These are phyloP conservation scores for Pleurotus pulmonarius DNA, from an alignment of 768 basidiomycete species.

Conservation along the genomic window DNA sequence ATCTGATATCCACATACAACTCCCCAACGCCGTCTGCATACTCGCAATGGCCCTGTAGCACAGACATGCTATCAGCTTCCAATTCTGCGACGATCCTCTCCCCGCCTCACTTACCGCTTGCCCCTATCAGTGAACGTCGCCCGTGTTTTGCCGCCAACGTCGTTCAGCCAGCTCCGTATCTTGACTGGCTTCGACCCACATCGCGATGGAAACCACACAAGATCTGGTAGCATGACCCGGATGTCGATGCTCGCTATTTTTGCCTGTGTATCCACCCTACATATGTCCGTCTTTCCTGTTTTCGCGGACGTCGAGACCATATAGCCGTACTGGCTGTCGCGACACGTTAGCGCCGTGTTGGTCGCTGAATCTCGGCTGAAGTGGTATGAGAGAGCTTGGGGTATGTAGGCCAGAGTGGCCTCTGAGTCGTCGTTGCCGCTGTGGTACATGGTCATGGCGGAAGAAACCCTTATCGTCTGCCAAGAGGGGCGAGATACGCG, in stretches of 20 bases:
- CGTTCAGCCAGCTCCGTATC: slow-evolving; percentile 4
- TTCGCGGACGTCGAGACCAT: slow-evolving; percentile 2
- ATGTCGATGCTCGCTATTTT: slow-evolving; percentile 6
- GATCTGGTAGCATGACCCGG: slow-evolving; percentile 2
- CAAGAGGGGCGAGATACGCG: neutral
- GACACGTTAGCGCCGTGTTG: neutral
- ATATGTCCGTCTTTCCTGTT: slow-evolving; percentile 2
- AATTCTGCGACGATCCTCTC: too few relatives aligned
- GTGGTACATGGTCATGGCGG: slow-evolving; percentile 3
- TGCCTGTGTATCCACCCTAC: neutral
- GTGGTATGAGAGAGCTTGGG: slow-evolving; percentile 1
- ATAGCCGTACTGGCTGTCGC: neutral
- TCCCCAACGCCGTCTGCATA: neutral
- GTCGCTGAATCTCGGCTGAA: slow-evolving; percentile 9
- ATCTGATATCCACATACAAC: slow-evolving; percentile 5
- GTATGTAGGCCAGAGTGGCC: slow-evolving; percentile 3
- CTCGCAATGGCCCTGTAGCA: neutral
- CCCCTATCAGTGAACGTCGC: neutral
- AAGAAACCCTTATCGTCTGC: neutral
- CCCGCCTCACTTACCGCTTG: neutral
- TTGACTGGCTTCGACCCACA: slow-evolving; percentile 5
- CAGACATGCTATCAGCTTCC: too few relatives aligned
- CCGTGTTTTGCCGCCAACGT: slow-evolving; percentile 1
- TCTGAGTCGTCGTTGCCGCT: neutral
- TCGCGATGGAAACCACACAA: slow-evolving; percentile 1